These are phyloP conservation scores for Nematocida sp. DNA, from an alignment of 371 early-diverging fungal genomes.

Conservation along the genomic window DNA sequence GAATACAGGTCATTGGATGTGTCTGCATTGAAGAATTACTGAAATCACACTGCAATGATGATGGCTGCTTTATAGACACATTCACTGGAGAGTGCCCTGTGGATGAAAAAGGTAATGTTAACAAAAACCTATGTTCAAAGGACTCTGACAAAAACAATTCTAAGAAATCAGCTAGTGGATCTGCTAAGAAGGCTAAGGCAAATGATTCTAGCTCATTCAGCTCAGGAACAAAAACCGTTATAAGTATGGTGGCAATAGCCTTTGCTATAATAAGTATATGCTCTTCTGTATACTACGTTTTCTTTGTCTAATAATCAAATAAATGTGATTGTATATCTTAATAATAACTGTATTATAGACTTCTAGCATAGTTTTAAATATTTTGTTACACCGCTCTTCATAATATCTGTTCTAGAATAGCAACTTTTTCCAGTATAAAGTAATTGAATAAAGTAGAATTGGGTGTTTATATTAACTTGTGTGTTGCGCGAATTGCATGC, in stretches of 20 bases:
- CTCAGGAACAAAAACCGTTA: slow-evolving; percentile 15
- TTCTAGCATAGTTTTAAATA: too few species aligned
- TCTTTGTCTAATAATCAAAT: slow-evolving; percentile 12
- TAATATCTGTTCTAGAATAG: too few species aligned
- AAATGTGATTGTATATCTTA: slow-evolving; percentile 3
- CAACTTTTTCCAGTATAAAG: too few species aligned
- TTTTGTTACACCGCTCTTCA: too few species aligned
- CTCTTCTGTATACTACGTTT: neutral
- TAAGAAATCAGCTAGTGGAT: neutral
- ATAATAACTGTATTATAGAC: too few species aligned
- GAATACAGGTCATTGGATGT: neutral
- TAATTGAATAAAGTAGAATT: too few species aligned
- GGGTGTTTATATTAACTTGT: too few species aligned
- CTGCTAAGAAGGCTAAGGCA: neutral
- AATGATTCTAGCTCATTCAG: neutral
- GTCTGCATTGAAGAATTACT: neutral
- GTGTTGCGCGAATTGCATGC: too few species aligned
- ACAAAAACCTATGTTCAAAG: neutral
- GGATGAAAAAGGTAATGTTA: neutral
- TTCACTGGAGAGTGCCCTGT: neutral
- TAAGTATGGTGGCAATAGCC: slow-evolving; percentile 2
- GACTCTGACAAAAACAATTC: neutral
- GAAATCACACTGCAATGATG: neutral
- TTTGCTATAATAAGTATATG: slow-evolving; percentile 8
- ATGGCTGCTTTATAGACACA: neutral